Evolutionary conservation across 2,329 filamentous ascomycete genomes (phyloP).

Genomic region (Penicillium capsulatum): DNA sequence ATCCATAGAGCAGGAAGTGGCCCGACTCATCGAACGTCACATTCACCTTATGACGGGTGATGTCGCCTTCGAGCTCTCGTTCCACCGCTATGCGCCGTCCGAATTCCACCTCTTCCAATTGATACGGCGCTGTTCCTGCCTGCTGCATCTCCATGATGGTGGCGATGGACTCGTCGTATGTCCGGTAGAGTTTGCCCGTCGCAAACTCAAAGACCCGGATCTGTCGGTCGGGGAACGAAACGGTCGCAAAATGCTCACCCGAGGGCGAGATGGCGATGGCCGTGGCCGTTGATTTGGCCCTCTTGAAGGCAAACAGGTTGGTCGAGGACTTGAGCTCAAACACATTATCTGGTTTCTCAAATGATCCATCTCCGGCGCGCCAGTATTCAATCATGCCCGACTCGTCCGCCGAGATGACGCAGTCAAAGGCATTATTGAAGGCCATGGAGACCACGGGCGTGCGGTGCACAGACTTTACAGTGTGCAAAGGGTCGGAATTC

Average conservation of each 20-base stretch:
- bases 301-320: constrained; percentile 95
- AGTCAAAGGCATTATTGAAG: constrained; percentile 85
- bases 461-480: constrained; percentile 73
- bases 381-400: constrained; percentile 97
- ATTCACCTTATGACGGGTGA: constrained; percentile 68
- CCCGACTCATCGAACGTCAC: constrained; percentile 94
- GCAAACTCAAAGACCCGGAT: constrained; percentile 91
- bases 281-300: constrained; percentile 78
- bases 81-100: constrained; percentile 82
- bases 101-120: constrained; percentile 87
- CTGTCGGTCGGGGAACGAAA: constrained; percentile 90
- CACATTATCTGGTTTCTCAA: constrained; percentile 86
- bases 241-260: constrained; percentile 78
- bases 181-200: constrained; percentile 79
- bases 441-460: constrained; percentile 77
- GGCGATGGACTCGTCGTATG: constrained; percentile 89
- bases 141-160: constrained; percentile 94
- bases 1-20: constrained; percentile 91
- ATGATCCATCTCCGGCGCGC: constrained; percentile 67
- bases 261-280: constrained; percentile 82
- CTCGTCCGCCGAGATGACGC: constrained; percentile 83
- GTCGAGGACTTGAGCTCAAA: constrained; percentile 93
- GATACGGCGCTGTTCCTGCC: constrained; percentile 75
- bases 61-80: constrained; percentile 71
- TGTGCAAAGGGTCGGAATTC: constrained; percentile 69